phyloP scores from a whole-genome alignment of 2,329 filamentous ascomycete species.

The Colletotrichum tanaceti region DNA sequence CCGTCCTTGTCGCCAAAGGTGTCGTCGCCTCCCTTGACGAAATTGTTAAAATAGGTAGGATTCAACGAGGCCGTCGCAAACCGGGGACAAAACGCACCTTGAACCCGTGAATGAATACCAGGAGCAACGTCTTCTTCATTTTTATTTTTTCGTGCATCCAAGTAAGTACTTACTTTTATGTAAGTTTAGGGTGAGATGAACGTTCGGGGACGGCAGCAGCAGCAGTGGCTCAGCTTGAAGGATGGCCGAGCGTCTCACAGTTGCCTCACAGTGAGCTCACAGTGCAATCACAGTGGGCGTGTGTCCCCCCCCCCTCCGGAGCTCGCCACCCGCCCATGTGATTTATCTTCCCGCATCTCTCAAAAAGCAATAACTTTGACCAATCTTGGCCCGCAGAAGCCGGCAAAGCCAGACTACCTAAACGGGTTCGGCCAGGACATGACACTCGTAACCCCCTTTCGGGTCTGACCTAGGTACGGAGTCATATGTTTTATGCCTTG shows the following conservation, averaged over 20 bases:
- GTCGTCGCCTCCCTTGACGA: conserved; percentile 74
- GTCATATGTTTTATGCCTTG: too few relatives aligned
- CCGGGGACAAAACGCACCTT: conserved; percentile 64
- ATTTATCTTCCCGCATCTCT: conserved; percentile 10
- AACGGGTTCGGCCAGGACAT: neutral
- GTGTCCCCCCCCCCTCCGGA: conserved; percentile 26
- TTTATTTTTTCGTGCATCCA: conserved; percentile 51
- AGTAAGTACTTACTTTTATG: conserved; percentile 45
- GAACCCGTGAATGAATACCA: conserved; percentile 91
- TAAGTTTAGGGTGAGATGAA: neutral
- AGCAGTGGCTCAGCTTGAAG: neutral
- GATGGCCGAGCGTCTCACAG: conserved; percentile 9
- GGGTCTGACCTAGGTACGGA: too few relatives aligned
- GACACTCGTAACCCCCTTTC: neutral
- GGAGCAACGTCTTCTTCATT: conserved; percentile 82
- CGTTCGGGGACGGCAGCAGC: conserved; percentile 1
- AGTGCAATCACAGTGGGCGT: conserved; percentile 19
- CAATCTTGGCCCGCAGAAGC: neutral
- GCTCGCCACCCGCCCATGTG: conserved; percentile 35
- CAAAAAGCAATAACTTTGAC: neutral
- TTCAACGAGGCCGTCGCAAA: conserved; percentile 6
- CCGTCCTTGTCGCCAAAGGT: conserved; percentile 75
- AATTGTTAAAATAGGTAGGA: conserved; percentile 28
- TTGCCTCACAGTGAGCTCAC: conserved; percentile 11
- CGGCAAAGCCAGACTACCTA: neutral